phyloP scores from a whole-genome alignment of 768 basidiomycete genomes.

The Boletus subparvulus region DNA sequence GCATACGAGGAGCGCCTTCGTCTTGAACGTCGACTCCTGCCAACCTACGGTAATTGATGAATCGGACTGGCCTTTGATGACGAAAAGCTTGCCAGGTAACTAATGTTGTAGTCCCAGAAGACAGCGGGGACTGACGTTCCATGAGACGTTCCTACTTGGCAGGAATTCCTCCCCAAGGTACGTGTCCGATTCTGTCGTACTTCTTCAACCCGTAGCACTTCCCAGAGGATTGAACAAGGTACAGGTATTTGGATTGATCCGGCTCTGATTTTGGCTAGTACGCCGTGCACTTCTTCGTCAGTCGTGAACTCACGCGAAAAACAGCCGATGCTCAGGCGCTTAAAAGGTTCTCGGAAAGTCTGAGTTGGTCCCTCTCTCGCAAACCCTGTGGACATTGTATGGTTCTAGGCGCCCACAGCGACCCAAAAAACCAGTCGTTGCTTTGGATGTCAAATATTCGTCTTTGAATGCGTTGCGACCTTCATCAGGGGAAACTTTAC shows the following conservation, averaged over 20 bases:
- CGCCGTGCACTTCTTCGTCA: slow-evolving; percentile 15
- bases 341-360: slow-evolving; percentile 57
- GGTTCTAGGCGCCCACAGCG: slow-evolving; percentile 63
- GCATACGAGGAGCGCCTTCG: no score
- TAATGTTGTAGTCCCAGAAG: slow-evolving; percentile 1
- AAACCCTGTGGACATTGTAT: slow-evolving; percentile 76
- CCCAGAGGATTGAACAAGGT: slow-evolving; percentile 58
- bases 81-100: slow-evolving; percentile 78
- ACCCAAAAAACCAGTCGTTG: slow-evolving; percentile 65
- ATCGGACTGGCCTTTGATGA: slow-evolving; percentile 84
- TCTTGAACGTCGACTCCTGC: not conserved
- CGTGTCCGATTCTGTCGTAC: not conserved
- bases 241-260: slow-evolving; percentile 83
- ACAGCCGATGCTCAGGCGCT: slow-evolving; percentile 67
- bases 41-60: not conserved
- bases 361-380: slow-evolving; percentile 57
- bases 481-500: slow-evolving; percentile 52
- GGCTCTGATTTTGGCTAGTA: slow-evolving; percentile 66
- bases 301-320: not conserved
- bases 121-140: slow-evolving; percentile 12
- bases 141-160: slow-evolving; percentile 85
- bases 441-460: slow-evolving; percentile 72
- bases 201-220: not conserved
- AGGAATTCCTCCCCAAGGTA: slow-evolving; percentile 79
- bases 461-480: slow-evolving; percentile 38